Conservation (phyloP, 2,329 filamentous ascomycete genomes). For the Paraphoma chrysanthemicola region DNA sequence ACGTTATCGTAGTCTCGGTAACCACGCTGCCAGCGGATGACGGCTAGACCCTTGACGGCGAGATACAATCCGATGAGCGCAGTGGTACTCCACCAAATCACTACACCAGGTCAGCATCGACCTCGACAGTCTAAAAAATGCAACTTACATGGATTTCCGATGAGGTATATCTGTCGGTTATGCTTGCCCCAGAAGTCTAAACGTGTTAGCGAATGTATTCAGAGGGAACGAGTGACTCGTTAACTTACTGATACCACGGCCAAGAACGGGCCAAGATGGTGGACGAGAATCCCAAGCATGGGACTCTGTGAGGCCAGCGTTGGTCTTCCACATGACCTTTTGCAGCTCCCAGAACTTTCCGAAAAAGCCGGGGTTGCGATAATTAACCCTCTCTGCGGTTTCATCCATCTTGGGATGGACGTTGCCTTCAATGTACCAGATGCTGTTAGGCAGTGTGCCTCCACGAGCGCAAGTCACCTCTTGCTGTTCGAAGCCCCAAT, state of each 20-base stretch:
- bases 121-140: no score
- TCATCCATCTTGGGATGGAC: constrained; percentile 75
- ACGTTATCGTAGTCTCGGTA: constrained; percentile 83
- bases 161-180: no score
- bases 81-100: constrained; percentile 92
- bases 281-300: constrained; percentile 98
- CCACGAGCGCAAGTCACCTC: constrained; percentile 97
- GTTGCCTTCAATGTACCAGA: constrained; percentile 97
- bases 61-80: constrained; percentile 78
- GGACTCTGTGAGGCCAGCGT: constrained; percentile 93
- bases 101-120: no score
- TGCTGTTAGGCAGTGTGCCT: constrained; percentile 90
- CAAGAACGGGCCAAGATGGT: constrained; percentile 88
- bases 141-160: no score
- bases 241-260: no score
- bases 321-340: constrained; percentile 98
- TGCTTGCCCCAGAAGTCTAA: no score
- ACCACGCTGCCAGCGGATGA: constrained; percentile 93
- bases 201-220: no score
- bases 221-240: no score
- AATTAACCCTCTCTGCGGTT: constrained; percentile 92
- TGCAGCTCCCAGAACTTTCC: constrained; percentile 98
- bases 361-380: constrained; percentile 91
- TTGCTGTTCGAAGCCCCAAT: constrained; percentile 98
- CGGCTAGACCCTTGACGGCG: constrained; percentile 83